Evolutionary conservation across 176 grass and related monocot species (phyloP).

Genomic region (Eremochloa ophiuroides): DNA sequence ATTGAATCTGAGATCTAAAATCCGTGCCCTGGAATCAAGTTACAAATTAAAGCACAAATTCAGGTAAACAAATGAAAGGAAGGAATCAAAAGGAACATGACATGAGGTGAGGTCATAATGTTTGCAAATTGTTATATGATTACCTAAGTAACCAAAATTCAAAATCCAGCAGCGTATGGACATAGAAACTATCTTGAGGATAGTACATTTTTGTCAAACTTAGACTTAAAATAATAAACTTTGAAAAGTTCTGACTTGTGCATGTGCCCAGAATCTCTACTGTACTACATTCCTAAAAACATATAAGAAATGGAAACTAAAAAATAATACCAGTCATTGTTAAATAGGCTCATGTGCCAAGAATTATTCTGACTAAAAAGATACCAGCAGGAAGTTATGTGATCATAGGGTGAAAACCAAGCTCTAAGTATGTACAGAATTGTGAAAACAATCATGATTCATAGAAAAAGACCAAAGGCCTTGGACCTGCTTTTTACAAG

Average conservation of each 20-base stretch:
- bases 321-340: neutral
- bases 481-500: too few relatives aligned
- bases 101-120: neutral
- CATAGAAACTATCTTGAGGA: neutral
- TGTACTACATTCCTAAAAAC: neutral
- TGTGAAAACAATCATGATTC: too few relatives aligned
- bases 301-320: neutral
- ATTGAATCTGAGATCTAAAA: conserved; percentile 60
- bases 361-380: too few relatives aligned
- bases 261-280: neutral
- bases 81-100: neutral
- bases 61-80: neutral
- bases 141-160: neutral
- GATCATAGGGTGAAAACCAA: too few relatives aligned
- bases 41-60: neutral
- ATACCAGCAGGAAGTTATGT: too few relatives aligned
- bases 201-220: neutral
- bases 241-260: too few relatives aligned
- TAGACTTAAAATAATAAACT: neutral
- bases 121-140: neutral
- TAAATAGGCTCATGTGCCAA: neutral
- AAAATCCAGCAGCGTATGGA: neutral
- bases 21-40: conserved; percentile 64
- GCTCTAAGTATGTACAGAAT: too few relatives aligned
- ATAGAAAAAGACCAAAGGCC: too few relatives aligned